These are phyloP conservation scores for Catharanthus roseus DNA, from an alignment of 257 asterid genomes.

Conservation along the genomic window DNA sequence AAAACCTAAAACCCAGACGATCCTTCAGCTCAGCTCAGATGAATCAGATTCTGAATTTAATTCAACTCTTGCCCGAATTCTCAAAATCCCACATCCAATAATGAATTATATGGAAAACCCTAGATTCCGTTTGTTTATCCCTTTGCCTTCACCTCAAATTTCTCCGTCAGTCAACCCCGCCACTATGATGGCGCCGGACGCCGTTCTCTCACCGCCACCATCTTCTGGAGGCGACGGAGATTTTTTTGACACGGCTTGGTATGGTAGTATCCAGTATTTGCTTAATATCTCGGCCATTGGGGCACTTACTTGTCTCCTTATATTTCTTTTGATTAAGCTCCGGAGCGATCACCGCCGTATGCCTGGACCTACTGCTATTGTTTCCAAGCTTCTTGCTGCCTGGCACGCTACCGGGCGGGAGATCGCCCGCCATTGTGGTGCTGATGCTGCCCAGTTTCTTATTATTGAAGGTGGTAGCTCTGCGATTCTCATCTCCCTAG, in stretches of 20 bases:
- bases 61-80: not conserved
- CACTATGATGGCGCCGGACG: slow-evolving; percentile 21
- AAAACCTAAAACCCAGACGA: slow-evolving; percentile 19
- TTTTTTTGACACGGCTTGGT: slow-evolving; percentile 65
- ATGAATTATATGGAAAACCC: slow-evolving; percentile 12
- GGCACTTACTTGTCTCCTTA: slow-evolving; percentile 75
- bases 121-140: not conserved
- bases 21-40: slow-evolving; percentile 10
- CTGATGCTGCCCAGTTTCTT: slow-evolving; percentile 94
- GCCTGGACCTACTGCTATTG: slow-evolving; percentile 80
- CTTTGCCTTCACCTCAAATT: slow-evolving; percentile 8
- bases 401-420: slow-evolving; percentile 97
- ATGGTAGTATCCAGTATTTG: slow-evolving; percentile 88
- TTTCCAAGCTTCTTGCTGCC: slow-evolving; percentile 84
- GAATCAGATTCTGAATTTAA: slow-evolving; percentile 5
- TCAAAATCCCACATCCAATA: not conserved
- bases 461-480: slow-evolving; percentile 90
- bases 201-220: slow-evolving; percentile 50
- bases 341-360: slow-evolving; percentile 97
- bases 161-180: slow-evolving; percentile 34
- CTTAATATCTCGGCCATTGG: slow-evolving; percentile 90
- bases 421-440: slow-evolving; percentile 92
- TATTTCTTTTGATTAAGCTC: slow-evolving; percentile 84
- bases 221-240: slow-evolving; percentile 41
- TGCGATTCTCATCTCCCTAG: slow-evolving; percentile 60